phyloP scores from a whole-genome alignment of 306 rosid genomes.

The Vigna angularis region DNA sequence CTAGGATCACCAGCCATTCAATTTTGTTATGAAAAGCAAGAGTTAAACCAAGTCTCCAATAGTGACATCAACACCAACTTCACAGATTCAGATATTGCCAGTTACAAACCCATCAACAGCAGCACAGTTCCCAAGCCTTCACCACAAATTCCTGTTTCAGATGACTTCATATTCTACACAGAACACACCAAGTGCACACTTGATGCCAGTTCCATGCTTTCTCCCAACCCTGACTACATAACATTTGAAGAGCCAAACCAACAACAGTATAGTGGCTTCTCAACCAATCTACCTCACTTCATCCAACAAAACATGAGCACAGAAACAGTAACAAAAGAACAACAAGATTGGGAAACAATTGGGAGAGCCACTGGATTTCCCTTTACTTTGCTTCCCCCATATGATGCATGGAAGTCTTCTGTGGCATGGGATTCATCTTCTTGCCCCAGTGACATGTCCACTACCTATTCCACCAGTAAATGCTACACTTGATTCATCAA shows the following conservation, averaged over 20 bases:
- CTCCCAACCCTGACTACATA: slow-evolving; percentile 50
- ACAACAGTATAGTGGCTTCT: slow-evolving; percentile 56
- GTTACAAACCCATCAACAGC: slow-evolving; percentile 49
- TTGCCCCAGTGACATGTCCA: slow-evolving; percentile 64
- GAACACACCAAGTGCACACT: slow-evolving; percentile 47
- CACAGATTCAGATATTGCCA: slow-evolving; percentile 50
- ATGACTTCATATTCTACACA: slow-evolving; percentile 58
- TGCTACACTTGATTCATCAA: slow-evolving; percentile 49
- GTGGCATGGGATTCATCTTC: slow-evolving; percentile 60
- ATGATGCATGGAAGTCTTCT: slow-evolving; percentile 63
- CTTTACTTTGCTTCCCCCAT: slow-evolving; percentile 54
- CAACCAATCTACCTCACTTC: slow-evolving; percentile 52
- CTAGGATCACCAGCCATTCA: slow-evolving; percentile 53
- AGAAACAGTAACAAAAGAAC: slow-evolving; percentile 43
- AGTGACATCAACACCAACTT: slow-evolving; percentile 32
- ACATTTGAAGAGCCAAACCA: slow-evolving; percentile 58
- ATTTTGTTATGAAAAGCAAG: slow-evolving; percentile 45
- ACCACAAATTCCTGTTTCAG: slow-evolving; percentile 41
- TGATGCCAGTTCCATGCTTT: slow-evolving; percentile 49
- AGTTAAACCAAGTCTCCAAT: slow-evolving; percentile 40
- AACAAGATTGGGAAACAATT: slow-evolving; percentile 49
- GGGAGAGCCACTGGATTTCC: slow-evolving; percentile 64
- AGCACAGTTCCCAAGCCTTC: slow-evolving; percentile 39
- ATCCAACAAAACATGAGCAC: slow-evolving; percentile 46
- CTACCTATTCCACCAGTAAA: slow-evolving; percentile 58